Conservation (phyloP, 768 basidiomycete genomes). For the Hericium rajendrae region DNA sequence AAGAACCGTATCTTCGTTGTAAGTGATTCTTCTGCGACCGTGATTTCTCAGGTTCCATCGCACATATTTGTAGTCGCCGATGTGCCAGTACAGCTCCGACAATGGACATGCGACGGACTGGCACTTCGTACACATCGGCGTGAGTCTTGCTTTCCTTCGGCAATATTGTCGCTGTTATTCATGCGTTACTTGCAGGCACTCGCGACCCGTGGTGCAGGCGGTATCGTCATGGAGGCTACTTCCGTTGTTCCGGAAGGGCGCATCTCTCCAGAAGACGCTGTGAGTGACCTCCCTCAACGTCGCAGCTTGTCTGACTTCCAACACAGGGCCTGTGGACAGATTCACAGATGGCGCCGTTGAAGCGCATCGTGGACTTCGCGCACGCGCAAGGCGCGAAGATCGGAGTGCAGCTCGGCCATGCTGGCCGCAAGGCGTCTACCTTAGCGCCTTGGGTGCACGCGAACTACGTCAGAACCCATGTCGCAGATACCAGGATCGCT, state of each 20-base stretch:
- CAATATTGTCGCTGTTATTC: background rate
- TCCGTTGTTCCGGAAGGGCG: conserved; percentile 66
- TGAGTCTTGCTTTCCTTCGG: conserved; percentile 14
- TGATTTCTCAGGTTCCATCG: background rate
- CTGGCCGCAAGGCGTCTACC: conserved; percentile 64
- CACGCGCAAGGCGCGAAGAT: conserved; percentile 63
- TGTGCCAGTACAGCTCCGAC: conserved; percentile 77
- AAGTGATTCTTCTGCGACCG: conserved; percentile 7
- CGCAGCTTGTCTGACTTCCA: background rate
- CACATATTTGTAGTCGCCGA: conserved; percentile 38
- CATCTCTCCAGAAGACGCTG: conserved; percentile 68
- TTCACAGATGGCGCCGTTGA: conserved; percentile 59
- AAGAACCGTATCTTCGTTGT: conserved; percentile 71
- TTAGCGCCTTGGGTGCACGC: conserved; percentile 56
- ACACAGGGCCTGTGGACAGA: conserved; percentile 64
- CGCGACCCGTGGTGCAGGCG: conserved; percentile 63
- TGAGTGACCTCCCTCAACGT: conserved; percentile 18
- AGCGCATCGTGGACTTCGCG: conserved; percentile 63
- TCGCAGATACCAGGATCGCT: conserved; percentile 18
- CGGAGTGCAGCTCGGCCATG: conserved; percentile 75
- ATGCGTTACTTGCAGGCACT: conserved; percentile 30
- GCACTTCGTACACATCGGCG: conserved; percentile 75
- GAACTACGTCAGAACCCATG: conserved; percentile 25
- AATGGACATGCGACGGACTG: conserved; percentile 73
- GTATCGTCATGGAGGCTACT: conserved; percentile 67